These are phyloP conservation scores for Wickerhamiella azymoides DNA, from an alignment of 805 yeast species.

Conservation along the genomic window DNA sequence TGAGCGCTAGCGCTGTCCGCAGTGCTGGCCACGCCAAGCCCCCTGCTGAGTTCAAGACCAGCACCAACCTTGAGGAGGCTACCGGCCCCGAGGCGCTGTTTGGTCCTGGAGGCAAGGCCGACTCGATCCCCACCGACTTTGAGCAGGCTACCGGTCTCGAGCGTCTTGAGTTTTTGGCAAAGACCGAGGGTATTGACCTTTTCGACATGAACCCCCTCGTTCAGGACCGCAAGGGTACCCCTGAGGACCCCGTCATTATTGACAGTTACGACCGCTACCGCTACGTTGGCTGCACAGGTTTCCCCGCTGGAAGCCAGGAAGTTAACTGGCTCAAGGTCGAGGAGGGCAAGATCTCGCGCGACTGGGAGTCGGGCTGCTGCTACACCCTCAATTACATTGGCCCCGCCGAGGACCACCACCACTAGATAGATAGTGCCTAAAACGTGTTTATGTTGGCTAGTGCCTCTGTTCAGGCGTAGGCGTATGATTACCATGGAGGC, in stretches of 20 bases:
- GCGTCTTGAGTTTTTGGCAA: conserved; percentile 88
- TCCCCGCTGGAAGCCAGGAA: conserved; percentile 84
- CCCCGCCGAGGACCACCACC: conserved; percentile 38
- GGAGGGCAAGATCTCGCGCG: conserved; percentile 71
- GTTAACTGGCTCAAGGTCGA: conserved; percentile 88
- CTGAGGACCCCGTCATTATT: conserved; percentile 74
- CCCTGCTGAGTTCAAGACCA: conserved; percentile 14
- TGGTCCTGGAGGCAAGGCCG: conserved; percentile 73
- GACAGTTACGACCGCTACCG: conserved; percentile 87
- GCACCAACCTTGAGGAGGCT: conserved; percentile 50
- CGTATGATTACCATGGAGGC: too few relatives aligned
- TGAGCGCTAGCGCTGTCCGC: conserved; percentile 3
- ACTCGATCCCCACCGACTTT: conserved; percentile 71
- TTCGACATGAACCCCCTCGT: conserved; percentile 76
- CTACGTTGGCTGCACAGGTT: conserved; percentile 95
- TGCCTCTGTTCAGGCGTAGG: too few relatives aligned
- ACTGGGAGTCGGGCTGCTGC: conserved; percentile 98
- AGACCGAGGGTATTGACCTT: conserved; percentile 88
- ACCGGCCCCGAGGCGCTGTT: conserved; percentile 62
- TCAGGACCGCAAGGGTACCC: conserved; percentile 78
- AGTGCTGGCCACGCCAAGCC: conserved; percentile 11
- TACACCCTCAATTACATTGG: conserved; percentile 82
- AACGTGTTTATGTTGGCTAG: background rate
- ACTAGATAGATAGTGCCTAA: background rate
- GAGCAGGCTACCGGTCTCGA: conserved; percentile 98